Base-by-base conservation (phyloP, 2,329 filamentous ascomycete species). In the Arachnomyces sp. region DNA sequence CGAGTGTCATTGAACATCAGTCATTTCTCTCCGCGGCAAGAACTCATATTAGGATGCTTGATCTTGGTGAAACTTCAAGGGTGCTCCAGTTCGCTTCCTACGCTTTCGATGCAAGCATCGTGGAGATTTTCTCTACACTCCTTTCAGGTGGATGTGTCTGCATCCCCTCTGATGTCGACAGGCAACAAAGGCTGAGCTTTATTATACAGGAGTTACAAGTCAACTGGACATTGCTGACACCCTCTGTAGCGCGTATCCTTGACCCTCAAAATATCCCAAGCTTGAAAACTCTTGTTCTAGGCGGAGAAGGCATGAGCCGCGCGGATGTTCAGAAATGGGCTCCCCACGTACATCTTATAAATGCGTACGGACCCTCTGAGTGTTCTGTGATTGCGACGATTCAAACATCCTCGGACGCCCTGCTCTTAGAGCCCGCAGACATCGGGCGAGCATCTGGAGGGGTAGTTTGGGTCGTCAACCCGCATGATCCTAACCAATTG, bases 271-370 rank as follows among this genome's bases (percentile, higher is more conserved):
- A 63, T 4, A 54, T 67, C 2, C 61, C 60, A 2, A 49, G 43
- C 2, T 45, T 67, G 2, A 54, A 54, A 28, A 53, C 49, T 2
- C 34, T 67, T 25, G 48, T 55, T 7, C 49, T 66, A 15, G 58
- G 58, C 11, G 62, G 60, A 12, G 64, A 67, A 46, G 39, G 54
- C 0, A 56, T 66, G 8, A 49, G 56, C 1, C 58, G 60, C 40
- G 31, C 30, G 2, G 45, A 59, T 28, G 50, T 63, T 25, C 49
- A 52, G 28, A 55, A 52, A 28, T 65, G 60, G 50, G 28, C 38
- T 9, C 28, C 15, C 2, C n/a, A 30, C 8, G 56, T 55, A 0
- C 56, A 54, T 16, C 52, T 68, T 35, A 55, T 66, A 39, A 62
- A 64, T 36, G 61, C 55, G 41, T 62, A 63, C 43, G 52, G 52